Base-by-base conservation (phyloP, 176 grass and related monocot genomes). In the Areca catechu region DNA sequence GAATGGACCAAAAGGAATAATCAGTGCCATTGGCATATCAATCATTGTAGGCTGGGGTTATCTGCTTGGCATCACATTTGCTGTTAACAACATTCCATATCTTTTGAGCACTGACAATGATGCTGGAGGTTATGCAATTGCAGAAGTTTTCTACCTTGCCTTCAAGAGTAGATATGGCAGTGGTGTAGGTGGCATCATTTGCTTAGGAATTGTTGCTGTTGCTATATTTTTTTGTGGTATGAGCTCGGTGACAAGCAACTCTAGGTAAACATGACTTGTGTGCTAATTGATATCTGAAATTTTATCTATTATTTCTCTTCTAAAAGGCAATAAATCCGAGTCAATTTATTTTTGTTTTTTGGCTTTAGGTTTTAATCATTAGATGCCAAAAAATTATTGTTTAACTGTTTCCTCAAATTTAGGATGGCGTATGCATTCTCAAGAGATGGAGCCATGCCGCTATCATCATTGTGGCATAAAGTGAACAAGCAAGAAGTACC, bases 341-440 rank as follows among this genome's bases (percentile, higher is more conserved):
- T 43, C 2, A 2, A 43, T 43, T 43, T 43, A 3, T 43, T 43
- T 43, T 43, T 43, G 7, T 43, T 12, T 12, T 14, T 43, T 43
- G 34, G 1, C 34, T 43, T 43, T 43, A 43, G 1, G 2, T 14
- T 12, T 43, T 43, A 14, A 43, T 14, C 9, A 43, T 43, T 43
- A 43, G 34, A 43, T 43, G 34, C 34, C 10, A 43, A 12, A 12
- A n/a, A 43, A 43, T 43, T 43, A 43, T 43, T 43, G 34, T 43
- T 29, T 43, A 10, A 43, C 34, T 43, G 34, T 37, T 7, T 64
- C 34, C 3, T 49, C 18, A 9, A 3, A 58, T 21, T 27, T 54
- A 97, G 87, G 81, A 97, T 88, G 86, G 87, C 61, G 0, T 97
- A 97, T 7, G 93, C 93, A 20, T 97, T 97, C 77, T 97, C 93